Conservation (phyloP, 1,284 basidiomycete genomes). For the Boletus mariae region DNA sequence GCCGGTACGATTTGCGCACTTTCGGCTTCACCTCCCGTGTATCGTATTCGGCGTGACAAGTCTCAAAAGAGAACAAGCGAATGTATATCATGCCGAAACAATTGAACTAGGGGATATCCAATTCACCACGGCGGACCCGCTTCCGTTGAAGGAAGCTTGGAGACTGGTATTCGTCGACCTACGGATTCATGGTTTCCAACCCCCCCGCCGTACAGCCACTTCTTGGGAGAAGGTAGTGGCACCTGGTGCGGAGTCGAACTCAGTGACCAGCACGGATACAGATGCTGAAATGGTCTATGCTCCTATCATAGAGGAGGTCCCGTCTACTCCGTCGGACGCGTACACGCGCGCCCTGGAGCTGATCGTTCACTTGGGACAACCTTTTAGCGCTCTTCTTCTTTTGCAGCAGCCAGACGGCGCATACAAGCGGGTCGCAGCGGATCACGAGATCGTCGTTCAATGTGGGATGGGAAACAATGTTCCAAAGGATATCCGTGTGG, state of each 20-base stretch:
- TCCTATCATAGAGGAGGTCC: not conserved
- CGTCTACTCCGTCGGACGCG: not conserved
- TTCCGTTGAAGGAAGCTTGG: not conserved
- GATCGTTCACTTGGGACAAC: not conserved
- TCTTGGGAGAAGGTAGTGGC: not conserved
- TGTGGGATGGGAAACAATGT: not conserved
- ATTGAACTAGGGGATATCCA: too few relatives aligned
- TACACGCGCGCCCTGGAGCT: not conserved
- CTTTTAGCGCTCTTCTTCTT: not conserved
- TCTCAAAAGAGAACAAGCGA: not conserved
- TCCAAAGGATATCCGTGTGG: not conserved
- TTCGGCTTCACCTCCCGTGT: not conserved
- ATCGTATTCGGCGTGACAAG: not conserved
- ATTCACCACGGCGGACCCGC: too few relatives aligned
- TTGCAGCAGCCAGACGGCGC: not conserved
- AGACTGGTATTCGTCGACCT: conserved; percentile 1
- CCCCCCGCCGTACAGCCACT: too few relatives aligned
- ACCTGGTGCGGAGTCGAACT: not conserved
- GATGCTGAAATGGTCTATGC: not conserved
- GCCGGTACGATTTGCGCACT: conserved; percentile 1
- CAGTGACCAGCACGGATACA: not conserved
- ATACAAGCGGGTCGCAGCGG: conserved; percentile 2
- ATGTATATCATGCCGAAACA: not conserved
- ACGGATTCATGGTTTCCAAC: not conserved
- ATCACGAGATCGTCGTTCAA: not conserved